Conservation (phyloP, 106 monocot species). For the Apostasia ramifera region DNA sequence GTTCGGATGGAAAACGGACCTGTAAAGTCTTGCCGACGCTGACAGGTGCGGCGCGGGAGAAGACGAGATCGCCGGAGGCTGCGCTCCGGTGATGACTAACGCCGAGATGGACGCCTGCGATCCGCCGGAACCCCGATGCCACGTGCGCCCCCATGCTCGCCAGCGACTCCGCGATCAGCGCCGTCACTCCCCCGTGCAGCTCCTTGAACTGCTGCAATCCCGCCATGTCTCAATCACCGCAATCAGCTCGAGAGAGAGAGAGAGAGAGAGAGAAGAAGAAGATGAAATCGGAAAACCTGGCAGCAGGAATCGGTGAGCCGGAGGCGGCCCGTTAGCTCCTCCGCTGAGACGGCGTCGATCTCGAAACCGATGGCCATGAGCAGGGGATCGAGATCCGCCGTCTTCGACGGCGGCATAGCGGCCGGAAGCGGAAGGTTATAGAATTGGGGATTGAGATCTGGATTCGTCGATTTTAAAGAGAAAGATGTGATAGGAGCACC, state of each 20-base stretch:
- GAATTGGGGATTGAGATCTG: too few species aligned
- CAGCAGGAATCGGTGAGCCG: slow-evolving; percentile 37
- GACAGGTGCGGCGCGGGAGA: slow-evolving; percentile 55
- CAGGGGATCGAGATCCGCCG: slow-evolving; percentile 49
- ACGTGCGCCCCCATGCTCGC: slow-evolving; percentile 90
- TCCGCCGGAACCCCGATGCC: slow-evolving; percentile 61
- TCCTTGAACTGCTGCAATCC: slow-evolving; percentile 72
- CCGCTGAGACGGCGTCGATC: slow-evolving; percentile 43
- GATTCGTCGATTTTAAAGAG: too few species aligned
- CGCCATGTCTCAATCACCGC: neutral
- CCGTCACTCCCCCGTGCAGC: slow-evolving; percentile 85
- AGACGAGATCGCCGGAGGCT: slow-evolving; percentile 45
- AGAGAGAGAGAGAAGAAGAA: too few species aligned
- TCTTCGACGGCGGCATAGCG: neutral
- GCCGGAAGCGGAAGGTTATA: neutral
- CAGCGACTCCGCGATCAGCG: slow-evolving; percentile 73
- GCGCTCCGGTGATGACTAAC: slow-evolving; percentile 73
- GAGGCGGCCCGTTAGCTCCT: slow-evolving; percentile 49
- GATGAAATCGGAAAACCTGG: too few species aligned
- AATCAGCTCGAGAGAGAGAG: neutral
- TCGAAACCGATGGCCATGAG: slow-evolving; percentile 66
- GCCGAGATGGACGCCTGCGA: slow-evolving; percentile 86
- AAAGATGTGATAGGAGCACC: too few species aligned
- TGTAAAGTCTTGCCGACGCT: slow-evolving; percentile 60
- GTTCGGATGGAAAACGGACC: slow-evolving; percentile 12